Base-by-base conservation (phyloP, 2,329 filamentous ascomycete species). In the Penicillium vulpinum region DNA sequence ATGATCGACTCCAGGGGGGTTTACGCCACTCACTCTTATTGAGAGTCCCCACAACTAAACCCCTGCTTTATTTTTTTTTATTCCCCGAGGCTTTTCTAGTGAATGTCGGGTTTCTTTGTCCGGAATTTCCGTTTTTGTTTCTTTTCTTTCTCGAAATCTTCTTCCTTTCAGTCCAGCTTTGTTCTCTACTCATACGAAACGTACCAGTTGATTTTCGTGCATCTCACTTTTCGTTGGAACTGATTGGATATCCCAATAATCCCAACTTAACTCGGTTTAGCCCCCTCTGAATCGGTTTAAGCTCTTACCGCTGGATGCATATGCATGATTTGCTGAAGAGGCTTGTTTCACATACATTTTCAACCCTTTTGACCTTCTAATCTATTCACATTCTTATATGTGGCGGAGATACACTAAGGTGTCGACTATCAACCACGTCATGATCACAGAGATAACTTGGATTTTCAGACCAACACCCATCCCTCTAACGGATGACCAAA, bases 401-500 rank as follows among this genome's bases (percentile, higher is more conserved):
- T 15, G 18, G 28, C 8, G 10, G 31, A 15, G 11, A 26, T 13
- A 29, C 29, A n/a, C 18, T 4, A 28, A 22, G 45, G 56, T 56
- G 56, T 61, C 58, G 57, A 67, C 58, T 21, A 63, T 58, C 46
- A 63, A 58, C 46, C 48, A 47, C 45, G 33, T 56, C 56, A 45
- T 53, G 39, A 48, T 45, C 49, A 44, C 28, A 48, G 49, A 54
- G 35, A 51, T 29, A 52, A 39, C 33, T 41, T 49, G 58, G 54
- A 54, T 56, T 44, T 24, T 55, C 45, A 39, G 51, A 47, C 22
- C 26, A 38, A 49, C 35, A 22, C 44, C 33, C 58, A 51, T 62
- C 36, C 61, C 57, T 52, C 58, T 46, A 59, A 64, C 64, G 61
- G 64, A 75, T 75, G 71, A 68, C 70, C 29, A 69, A 71, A 55